phyloP scores from a whole-genome alignment of 306 rosid species.

The Casuarina equisetifolia region DNA sequence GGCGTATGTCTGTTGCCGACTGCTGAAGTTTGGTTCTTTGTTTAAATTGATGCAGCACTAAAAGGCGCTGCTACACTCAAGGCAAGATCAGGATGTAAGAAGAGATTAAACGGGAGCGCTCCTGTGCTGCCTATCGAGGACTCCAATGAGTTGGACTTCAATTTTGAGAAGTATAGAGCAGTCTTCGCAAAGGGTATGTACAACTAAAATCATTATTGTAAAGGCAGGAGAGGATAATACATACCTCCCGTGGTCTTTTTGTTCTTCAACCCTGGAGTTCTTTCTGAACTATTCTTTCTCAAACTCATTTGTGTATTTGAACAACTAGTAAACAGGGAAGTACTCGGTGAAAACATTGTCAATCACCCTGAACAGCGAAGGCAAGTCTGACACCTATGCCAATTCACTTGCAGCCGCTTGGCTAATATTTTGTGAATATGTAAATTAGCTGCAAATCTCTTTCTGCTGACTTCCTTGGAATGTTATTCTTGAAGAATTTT shows the following conservation, averaged over 20 bases:
- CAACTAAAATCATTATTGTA: background rate
- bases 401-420: too few relatives aligned
- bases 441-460: background rate
- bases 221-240: too few relatives aligned
- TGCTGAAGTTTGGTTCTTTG: constrained; percentile 6
- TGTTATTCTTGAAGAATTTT: background rate
- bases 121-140: constrained; percentile 73
- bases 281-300: background rate
- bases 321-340: constrained; percentile 55
- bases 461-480: too few relatives aligned
- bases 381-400: constrained; percentile 30
- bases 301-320: background rate
- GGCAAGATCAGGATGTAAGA: constrained; percentile 78
- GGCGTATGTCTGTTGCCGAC: constrained; percentile 12
- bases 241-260: too few relatives aligned
- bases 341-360: constrained; percentile 60
- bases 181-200: constrained; percentile 62
- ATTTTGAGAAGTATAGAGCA: constrained; percentile 60
- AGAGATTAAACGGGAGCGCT: constrained; percentile 55
- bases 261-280: background rate
- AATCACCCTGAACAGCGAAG: constrained; percentile 55
- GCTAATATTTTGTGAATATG: background rate
- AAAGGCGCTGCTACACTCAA: constrained; percentile 86
- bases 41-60: constrained; percentile 49
- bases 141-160: constrained; percentile 57